Evolutionary conservation across 345 rosid species (phyloP), one percentile per base, ranked within the genome.

Genomic region (Firmiana major): DNA sequence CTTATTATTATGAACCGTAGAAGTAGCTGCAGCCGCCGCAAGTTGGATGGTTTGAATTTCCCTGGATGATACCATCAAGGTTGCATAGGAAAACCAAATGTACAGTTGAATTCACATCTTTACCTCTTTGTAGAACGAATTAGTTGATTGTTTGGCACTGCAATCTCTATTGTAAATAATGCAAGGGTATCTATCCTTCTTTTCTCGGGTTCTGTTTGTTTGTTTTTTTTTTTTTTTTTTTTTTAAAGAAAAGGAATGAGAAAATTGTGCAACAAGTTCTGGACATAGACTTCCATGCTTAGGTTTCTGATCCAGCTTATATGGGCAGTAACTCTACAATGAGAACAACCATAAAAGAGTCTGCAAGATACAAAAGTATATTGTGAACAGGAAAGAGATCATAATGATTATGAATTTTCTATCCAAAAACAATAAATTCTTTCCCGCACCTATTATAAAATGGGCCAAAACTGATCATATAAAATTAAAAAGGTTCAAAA

Each of bases 381-480:
- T 31, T 63, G 6, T 19, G 45, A 63, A 63, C 12, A 63, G 21
- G 45, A 17, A 36, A 8, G 1, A 17, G 8, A 17, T 19, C 9
- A 31, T 65, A 22, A 36, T 0, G 38, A 26, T 64, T 28, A 43
- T 26, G 55, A 48, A 53, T 36, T 74, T 51, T 54, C 48, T 54
- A 6, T 34, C 19, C 11, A 16, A 63, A 22, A 22, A 22, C 31
- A 22, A 10, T 4, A 22, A 63, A 43, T 43, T 21, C 15, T 15
- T 38, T 28, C 0, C 36, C 49, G 36, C 7, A 59, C 13, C 4
- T 7, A 7, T 51, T 21, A 36, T 53, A 55, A 15, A 57, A 69
- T 77, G 31, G 13, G 75, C 49, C 81, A 81, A 70, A 77, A 34
- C 3, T 77, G 66, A 75, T 45, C 9, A 19, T 22, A 40, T 26